A percentile compares a stretch with the other conserved stretches of the same genome.
phyloP scores from a whole-genome alignment of 306 rosid genomes.

The Casuarina glauca region DNA sequence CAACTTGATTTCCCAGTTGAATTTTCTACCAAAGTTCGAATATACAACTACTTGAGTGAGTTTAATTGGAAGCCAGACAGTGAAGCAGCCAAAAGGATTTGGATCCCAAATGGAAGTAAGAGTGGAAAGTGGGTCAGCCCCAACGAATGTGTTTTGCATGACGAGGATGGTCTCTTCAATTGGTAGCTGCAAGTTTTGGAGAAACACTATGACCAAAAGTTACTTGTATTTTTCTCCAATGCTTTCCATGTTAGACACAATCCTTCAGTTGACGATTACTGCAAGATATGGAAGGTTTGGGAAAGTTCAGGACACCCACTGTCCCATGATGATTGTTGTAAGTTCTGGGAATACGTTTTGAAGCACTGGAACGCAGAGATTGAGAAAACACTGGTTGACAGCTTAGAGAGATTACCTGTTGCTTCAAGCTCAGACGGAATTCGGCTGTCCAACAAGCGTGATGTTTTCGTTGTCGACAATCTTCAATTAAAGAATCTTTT shows the following conservation, averaged over 20 bases:
- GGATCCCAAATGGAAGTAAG: slow-evolving; percentile 47
- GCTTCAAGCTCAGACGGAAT: slow-evolving; percentile 34
- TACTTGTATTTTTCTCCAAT: slow-evolving; percentile 44
- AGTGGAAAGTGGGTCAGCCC: slow-evolving; percentile 50
- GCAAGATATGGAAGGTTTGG: slow-evolving; percentile 67
- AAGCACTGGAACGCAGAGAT: slow-evolving; percentile 31
- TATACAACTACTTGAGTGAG: slow-evolving; percentile 47
- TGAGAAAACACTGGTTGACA: slow-evolving; percentile 31
- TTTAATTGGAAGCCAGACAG: slow-evolving; percentile 47
- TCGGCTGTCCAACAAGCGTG: slow-evolving; percentile 40
- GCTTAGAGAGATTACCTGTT: slow-evolving; percentile 57
- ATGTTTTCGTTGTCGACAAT: slow-evolving; percentile 64
- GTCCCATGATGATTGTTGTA: slow-evolving; percentile 49
- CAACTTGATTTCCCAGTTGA: slow-evolving; percentile 41
- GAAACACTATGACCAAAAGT: slow-evolving; percentile 29
- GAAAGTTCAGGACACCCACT: slow-evolving; percentile 40
- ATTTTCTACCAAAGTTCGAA: slow-evolving; percentile 30
- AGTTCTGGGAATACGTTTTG: slow-evolving; percentile 57
- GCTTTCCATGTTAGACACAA: slow-evolving; percentile 39
- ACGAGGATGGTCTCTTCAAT: slow-evolving; percentile 54
- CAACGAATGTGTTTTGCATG: slow-evolving; percentile 50
- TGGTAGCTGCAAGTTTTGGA: slow-evolving; percentile 45
- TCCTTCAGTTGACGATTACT: slow-evolving; percentile 59
- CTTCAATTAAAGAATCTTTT: slow-evolving; percentile 64
- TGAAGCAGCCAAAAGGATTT: slow-evolving; percentile 41